A percentile compares a stretch with the other conserved stretches of the same genome.
These are phyloP conservation scores for Pseudogymnoascus sp. DNA, from an alignment of 2,329 filamentous ascomycete species.

Conservation along the genomic window DNA sequence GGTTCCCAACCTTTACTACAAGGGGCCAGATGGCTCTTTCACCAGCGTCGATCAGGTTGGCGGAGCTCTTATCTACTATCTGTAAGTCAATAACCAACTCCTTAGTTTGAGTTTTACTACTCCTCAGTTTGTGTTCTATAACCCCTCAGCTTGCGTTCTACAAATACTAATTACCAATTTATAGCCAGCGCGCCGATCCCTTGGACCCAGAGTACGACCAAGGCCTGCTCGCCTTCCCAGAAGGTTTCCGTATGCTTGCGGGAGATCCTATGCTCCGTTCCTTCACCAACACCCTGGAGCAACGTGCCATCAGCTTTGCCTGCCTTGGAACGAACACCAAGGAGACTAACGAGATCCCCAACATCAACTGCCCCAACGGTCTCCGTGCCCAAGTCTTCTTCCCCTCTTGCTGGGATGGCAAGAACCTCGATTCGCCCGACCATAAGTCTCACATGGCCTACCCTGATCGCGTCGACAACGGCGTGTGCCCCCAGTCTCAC, in stretches of 20 bases:
- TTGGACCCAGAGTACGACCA: slow-evolving; percentile 33
- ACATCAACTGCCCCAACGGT: slow-evolving; percentile 43
- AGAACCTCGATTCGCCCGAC: slow-evolving; percentile 43
- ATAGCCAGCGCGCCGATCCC: slow-evolving; percentile 33
- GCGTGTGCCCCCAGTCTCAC: slow-evolving; percentile 40
- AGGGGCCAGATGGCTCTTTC: slow-evolving; percentile 48
- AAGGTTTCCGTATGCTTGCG: slow-evolving; percentile 57
- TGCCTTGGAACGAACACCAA: slow-evolving; percentile 41
- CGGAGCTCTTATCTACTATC: slow-evolving; percentile 49
- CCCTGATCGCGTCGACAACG: slow-evolving; percentile 37
- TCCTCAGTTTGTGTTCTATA: neutral
- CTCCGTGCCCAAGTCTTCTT: slow-evolving; percentile 47
- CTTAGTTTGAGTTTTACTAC: neutral
- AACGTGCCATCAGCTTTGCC: slow-evolving; percentile 45
- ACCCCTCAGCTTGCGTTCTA: neutral
- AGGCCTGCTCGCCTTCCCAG: slow-evolving; percentile 49
- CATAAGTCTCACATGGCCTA: slow-evolving; percentile 50
- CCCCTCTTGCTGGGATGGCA: slow-evolving; percentile 55
- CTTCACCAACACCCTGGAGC: slow-evolving; percentile 36
- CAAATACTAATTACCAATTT: slow-evolving; percentile 2
- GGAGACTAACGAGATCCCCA: slow-evolving; percentile 45
- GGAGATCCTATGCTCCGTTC: slow-evolving; percentile 47
- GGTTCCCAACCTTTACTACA: slow-evolving; percentile 51
- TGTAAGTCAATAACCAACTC: slow-evolving; percentile 26
- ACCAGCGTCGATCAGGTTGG: slow-evolving; percentile 35